Percentiles rank a stretch among this genome's conserved stretches.
phyloP scores from a whole-genome alignment of 148 eudicot species.

The Pharnaceum exiguum region DNA sequence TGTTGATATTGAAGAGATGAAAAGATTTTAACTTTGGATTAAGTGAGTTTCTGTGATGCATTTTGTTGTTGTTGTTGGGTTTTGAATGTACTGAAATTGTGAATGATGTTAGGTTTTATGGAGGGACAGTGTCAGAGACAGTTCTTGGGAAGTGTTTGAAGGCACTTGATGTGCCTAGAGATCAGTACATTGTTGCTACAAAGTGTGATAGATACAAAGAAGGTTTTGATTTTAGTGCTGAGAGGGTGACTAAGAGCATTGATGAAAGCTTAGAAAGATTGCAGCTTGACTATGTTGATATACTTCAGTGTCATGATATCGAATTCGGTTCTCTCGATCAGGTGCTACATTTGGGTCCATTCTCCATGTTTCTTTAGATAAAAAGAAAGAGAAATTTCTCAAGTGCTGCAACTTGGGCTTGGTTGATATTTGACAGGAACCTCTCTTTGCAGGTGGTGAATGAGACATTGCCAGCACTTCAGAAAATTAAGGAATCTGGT shows the following conservation, averaged over 20 bases:
- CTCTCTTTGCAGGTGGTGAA: conserved; percentile 73
- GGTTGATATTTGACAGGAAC: no score
- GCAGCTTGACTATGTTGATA: conserved; percentile 96
- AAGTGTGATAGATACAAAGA: conserved; percentile 89
- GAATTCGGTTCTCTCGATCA: conserved; percentile 96
- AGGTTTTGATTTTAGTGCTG: conserved; percentile 95
- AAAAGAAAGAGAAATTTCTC: no score
- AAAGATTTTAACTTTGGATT: no score
- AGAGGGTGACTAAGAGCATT: conserved; percentile 89
- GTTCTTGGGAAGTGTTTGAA: conserved; percentile 78
- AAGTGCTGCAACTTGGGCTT: neutral
- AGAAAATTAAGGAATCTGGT: conserved; percentile 79
- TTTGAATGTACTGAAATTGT: neutral
- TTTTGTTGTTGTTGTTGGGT: neutral
- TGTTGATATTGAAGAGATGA: no score
- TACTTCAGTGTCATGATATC: conserved; percentile 94
- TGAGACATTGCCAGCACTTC: conserved; percentile 96
- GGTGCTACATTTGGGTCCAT: conserved; percentile 31
- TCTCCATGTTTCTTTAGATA: neutral
- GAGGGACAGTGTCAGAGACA: conserved; percentile 88
- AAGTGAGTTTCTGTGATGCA: neutral
- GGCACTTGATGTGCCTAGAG: conserved; percentile 77
- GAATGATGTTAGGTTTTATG: conserved; percentile 59
- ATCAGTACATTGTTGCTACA: conserved; percentile 78
- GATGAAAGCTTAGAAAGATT: conserved; percentile 93